Evolutionary conservation across 2,329 filamentous ascomycete species (phyloP), one percentile per base, ranked within the genome.

Genomic region (Nothophaeocryptopus gaeumannii): DNA sequence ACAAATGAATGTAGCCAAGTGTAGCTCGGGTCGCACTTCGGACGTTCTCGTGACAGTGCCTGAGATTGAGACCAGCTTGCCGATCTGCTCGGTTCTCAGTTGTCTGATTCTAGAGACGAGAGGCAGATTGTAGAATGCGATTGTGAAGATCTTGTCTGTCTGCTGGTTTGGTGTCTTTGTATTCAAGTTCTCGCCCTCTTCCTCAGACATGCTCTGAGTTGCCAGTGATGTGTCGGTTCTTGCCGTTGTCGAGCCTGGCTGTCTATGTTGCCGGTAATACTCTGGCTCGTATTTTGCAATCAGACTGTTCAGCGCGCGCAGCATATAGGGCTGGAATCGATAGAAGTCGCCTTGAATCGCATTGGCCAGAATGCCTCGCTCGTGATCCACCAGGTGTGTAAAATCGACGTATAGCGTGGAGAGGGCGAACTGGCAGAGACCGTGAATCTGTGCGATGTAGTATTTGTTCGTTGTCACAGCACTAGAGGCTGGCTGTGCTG

Each of bases 11-110:
- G 93, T 96, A 5, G 88, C 93, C 15, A 95, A 77, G 2, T 90
- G 95, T 53, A 99, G 74, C 71, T 99, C 93, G 0, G 93, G 93
- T 31, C 93, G 83, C 16, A 99, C 93, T 76, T 99, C 93, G 8
- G 93, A 99, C 5, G 93, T 99, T 68, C 93, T 82, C 1, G 93
- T 99, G 26, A 96, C 92, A 0, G 93, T 99, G 40, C 93, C 93
- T 7, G 93, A 99, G 60, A 99, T 95, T 9, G 93, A 96, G 5
- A 96, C 82, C 37, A 99, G 80, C 66, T 92, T 89, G 46, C 93
- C 93, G 62, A 99, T 95, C 61, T 96, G 91, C 55, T 83, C 80
- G 20, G 93, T 95, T 30, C 93, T 85, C 55, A 99, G 76, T 63
- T 89, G 85, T 53, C 91, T 87, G 49, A 96, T 82, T 58, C 91